Base-by-base conservation (phyloP, 192 early-diverging fungal species). In the Dispira parvispora region DNA sequence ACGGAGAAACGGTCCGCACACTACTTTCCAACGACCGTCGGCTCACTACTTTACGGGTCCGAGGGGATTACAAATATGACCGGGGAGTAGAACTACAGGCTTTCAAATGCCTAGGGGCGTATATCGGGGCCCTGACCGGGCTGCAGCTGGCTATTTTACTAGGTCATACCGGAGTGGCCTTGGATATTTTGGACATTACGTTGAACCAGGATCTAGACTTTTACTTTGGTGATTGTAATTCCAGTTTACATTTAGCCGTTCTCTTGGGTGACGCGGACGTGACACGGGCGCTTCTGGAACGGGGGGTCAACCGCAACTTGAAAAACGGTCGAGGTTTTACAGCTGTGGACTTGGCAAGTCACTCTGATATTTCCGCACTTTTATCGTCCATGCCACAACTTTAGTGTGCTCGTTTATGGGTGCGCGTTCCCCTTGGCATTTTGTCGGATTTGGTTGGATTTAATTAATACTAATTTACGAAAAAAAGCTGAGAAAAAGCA, bases 231-330 rank as follows among this genome's bases (percentile, higher is more conserved):
- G 84, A 75, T 21, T 77, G 80, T 11, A 87, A 87, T 65, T 85
- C 84, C n/a, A 79, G 83, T 13, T 52, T 87, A 27, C 85, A 87
- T 72, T 52, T 87, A 65, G 85, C 85, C 1, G 80, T 80, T 27
- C 63, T 87, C 12, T 56, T 87, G 32, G 83, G 82, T 10, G 82
- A 72, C 0, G 56, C 67, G 25, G 74, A 77, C 9, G 65, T 85
- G 50, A 83, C 85, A 13, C 73, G 70, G n/a, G 67, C 70, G 3
- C 62, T 87, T 45, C 67, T 87, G 44, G 82, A 86, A 50, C 79
- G 81, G 11, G 84, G 85, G 0, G 83, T 84, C 9, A 76, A 81
- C 43, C 64, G 73, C 8, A 68, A 50, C 8, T 42, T 74, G 13
- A 71, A 67, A 52, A 87, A 87, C 71, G 66, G 77, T 46, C 82